A percentile compares a stretch with the other conserved stretches of the same genome.
Conservation (phyloP, 768 basidiomycete species). For the Tulasnella sp. region DNA sequence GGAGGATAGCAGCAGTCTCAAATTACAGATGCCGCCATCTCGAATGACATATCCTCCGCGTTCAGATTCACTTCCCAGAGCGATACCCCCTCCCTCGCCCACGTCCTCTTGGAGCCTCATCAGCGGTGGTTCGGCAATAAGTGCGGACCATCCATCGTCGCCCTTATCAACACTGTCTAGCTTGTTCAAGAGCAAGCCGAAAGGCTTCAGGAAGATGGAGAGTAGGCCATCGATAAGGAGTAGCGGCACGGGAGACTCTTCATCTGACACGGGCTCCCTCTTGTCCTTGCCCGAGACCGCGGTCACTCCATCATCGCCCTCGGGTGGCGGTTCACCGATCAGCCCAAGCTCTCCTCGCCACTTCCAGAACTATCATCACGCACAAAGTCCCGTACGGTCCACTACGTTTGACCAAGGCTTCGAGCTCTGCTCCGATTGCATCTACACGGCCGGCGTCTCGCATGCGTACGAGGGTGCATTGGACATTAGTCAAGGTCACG, state of each 20-base stretch:
- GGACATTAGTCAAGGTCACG: constrained; percentile 25
- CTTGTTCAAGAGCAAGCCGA: constrained; percentile 2
- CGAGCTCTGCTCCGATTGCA: constrained; percentile 74
- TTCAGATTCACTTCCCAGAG: background rate
- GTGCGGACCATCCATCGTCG: background rate
- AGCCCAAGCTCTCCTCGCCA: constrained; percentile 11
- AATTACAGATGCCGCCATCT: constrained; percentile 24
- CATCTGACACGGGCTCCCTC: background rate
- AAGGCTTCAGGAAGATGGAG: constrained; percentile 1
- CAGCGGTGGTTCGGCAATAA: background rate
- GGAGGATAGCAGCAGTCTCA: constrained; percentile 10
- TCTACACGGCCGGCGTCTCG: constrained; percentile 62
- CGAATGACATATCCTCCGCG: constrained; percentile 12
- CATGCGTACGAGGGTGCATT: constrained; percentile 59
- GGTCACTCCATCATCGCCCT: background rate
- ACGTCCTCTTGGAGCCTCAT: background rate
- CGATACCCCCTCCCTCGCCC: background rate
- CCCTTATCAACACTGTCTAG: background rate
- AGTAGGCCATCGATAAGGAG: background rate
- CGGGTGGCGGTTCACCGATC: background rate
- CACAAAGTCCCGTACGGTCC: background rate
- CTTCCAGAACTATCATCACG: background rate
- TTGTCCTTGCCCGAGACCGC: constrained; percentile 6
- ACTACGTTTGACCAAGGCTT: constrained; percentile 38
- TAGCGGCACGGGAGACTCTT: background rate